phyloP scores from a whole-genome alignment of 169 alveolate genomes.

The Eimeria falciformis region DNA sequence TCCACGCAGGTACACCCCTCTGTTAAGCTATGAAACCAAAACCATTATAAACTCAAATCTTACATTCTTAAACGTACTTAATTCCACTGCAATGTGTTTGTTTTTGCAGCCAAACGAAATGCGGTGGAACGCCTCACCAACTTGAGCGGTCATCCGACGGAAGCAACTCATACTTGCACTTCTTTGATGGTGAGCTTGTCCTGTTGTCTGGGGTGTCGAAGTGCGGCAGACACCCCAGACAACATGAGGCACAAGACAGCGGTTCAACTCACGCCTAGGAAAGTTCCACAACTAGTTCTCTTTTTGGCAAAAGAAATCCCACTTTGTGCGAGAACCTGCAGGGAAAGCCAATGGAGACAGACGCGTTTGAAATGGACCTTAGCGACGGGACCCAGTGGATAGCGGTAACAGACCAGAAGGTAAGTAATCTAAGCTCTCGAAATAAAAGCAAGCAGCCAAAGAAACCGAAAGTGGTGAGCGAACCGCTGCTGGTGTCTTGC shows the following conservation, averaged over 20 bases:
- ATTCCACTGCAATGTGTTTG: too few species aligned
- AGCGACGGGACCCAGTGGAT: slow-evolving; percentile 60
- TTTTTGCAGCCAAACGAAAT: slow-evolving; percentile 44
- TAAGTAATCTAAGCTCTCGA: not conserved
- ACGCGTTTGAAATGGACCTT: slow-evolving; percentile 46
- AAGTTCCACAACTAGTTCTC: too few species aligned
- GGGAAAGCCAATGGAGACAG: slow-evolving; percentile 20
- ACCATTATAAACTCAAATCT: not conserved
- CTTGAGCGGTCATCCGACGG: slow-evolving; percentile 51
- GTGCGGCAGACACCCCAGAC: too few species aligned
- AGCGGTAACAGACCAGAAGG: slow-evolving; percentile 38
- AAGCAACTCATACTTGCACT: slow-evolving; percentile 26
- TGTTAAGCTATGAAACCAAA: not conserved
- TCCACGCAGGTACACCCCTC: not conserved
- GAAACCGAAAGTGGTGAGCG: too few species aligned
- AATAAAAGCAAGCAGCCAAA: not conserved
- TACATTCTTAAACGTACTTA: too few species aligned
- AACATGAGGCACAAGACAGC: too few species aligned
- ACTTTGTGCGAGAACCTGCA: too few species aligned
- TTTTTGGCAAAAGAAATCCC: too few species aligned
- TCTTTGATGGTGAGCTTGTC: not conserved
- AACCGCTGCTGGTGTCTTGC: too few species aligned
- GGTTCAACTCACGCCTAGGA: too few species aligned
- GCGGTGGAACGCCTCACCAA: slow-evolving; percentile 17
- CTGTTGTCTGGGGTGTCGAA: too few species aligned